Percentiles rank a stretch among this genome's conserved stretches.
These are phyloP conservation scores for Populus hybrid DNA, from an alignment of 441 rosid species.

Conservation along the genomic window DNA sequence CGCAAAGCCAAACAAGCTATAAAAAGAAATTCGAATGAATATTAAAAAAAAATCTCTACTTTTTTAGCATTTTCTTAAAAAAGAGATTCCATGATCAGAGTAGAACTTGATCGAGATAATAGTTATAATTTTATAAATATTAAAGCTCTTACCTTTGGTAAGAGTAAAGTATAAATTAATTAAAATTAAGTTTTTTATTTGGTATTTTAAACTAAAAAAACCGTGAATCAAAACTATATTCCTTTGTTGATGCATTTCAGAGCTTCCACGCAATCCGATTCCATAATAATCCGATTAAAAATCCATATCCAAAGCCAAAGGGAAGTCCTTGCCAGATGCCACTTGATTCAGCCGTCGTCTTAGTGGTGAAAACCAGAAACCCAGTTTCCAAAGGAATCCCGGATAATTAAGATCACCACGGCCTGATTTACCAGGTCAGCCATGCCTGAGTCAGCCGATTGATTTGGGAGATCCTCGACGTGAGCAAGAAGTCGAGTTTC, in stretches of 20 bases:
- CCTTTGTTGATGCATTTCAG: neutral
- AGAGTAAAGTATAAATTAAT: neutral
- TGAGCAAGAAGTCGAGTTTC: no score
- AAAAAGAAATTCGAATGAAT: no score
- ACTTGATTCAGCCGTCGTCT: neutral
- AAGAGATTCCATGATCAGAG: neutral
- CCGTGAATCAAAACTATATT: neutral
- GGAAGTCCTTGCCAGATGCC: neutral
- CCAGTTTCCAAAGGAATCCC: neutral
- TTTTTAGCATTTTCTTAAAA: no score
- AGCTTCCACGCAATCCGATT: neutral
- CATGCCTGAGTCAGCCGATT: neutral
- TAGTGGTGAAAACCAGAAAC: neutral
- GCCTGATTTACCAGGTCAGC: neutral
- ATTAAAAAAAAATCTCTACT: no score
- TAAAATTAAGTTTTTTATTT: no score
- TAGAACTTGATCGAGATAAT: neutral
- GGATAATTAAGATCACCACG: neutral
- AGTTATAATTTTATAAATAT: neutral
- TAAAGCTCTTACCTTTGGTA: neutral
- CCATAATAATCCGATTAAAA: neutral
- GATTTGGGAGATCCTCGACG: neutral
- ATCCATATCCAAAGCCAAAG: neutral
- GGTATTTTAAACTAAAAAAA: no score
- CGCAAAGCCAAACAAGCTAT: no score